These are phyloP conservation scores for Diaporthe humulicola DNA, from an alignment of 2,329 filamentous ascomycete species.

Conservation along the genomic window DNA sequence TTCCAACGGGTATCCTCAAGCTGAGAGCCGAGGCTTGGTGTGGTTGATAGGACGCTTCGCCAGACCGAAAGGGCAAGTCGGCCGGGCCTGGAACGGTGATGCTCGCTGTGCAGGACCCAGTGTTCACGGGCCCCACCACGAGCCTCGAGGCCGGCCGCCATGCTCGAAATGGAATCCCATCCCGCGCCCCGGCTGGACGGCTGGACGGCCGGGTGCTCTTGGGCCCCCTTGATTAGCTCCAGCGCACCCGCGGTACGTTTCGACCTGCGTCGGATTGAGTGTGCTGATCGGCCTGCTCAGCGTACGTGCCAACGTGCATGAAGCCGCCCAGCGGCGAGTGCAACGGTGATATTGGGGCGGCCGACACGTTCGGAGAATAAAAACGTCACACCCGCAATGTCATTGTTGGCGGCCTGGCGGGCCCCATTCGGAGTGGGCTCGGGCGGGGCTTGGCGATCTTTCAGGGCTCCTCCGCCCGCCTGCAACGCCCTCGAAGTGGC, in stretches of 20 bases:
- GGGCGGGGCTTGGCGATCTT: constrained; percentile 25
- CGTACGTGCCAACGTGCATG: neutral
- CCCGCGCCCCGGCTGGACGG: constrained; percentile 29
- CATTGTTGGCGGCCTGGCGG: constrained; percentile 1
- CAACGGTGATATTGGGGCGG: constrained; percentile 19
- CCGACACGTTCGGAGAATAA: constrained; percentile 20
- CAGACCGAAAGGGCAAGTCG: constrained; percentile 29
- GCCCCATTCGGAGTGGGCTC: constrained; percentile 14
- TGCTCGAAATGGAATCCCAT: constrained; percentile 32
- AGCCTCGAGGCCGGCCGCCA: constrained; percentile 30
- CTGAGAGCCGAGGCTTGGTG: constrained; percentile 28
- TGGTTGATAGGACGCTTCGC: constrained; percentile 19
- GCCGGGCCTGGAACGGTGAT: constrained; percentile 31
- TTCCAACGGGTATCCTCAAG: neutral
- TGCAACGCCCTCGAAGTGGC: neutral
- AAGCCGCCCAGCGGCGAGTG: constrained; percentile 10
- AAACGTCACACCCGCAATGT: constrained; percentile 13
- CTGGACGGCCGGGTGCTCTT: constrained; percentile 10
- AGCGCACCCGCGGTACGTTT: neutral
- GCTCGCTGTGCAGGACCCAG: constrained; percentile 22
- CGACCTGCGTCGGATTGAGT: constrained; percentile 23
- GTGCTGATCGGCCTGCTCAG: neutral
- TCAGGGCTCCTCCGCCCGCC: constrained; percentile 13
- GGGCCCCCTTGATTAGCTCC: constrained; percentile 7
- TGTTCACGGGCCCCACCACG: constrained; percentile 22